Percentiles rank a stretch among this genome's conserved stretches.
Conservation (phyloP, 768 basidiomycete species). For the Hydnomerulius pinastri region DNA sequence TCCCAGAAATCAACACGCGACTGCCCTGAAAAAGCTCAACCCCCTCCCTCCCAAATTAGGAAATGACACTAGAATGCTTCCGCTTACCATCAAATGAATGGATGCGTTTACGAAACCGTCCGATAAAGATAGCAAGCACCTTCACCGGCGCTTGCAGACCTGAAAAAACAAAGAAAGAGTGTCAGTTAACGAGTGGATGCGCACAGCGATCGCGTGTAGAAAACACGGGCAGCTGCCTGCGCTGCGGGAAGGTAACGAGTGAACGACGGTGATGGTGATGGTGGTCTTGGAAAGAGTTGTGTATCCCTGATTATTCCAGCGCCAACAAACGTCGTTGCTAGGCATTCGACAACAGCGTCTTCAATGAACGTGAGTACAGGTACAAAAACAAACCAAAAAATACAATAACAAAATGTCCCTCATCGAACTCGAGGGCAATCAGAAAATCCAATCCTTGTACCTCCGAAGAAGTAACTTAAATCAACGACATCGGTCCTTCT, state of each 20-base stretch:
- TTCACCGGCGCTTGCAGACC: neutral
- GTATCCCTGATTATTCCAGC: neutral
- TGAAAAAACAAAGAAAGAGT: neutral
- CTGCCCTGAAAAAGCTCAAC: conserved; percentile 37
- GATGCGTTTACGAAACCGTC: conserved; percentile 13
- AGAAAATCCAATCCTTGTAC: conserved; percentile 17
- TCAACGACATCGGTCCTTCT: conserved; percentile 5
- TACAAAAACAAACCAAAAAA: conserved; percentile 9
- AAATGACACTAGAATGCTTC: conserved; percentile 19
- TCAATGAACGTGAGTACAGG: conserved; percentile 5
- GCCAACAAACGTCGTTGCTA: conserved; percentile 23
- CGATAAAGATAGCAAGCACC: neutral
- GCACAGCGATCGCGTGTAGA: neutral
- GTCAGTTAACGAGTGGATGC: conserved; percentile 10
- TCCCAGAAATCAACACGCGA: conserved; percentile 27
- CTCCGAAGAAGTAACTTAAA: neutral
- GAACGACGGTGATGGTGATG: neutral
- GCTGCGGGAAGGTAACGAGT: conserved; percentile 5
- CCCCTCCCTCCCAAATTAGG: conserved; percentile 29
- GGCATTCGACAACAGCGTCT: conserved; percentile 17
- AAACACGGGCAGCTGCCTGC: conserved; percentile 11
- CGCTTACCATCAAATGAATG: conserved; percentile 29
- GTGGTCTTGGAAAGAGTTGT: conserved; percentile 1
- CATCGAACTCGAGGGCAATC: conserved; percentile 11
- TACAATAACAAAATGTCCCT: conserved; percentile 25